These are phyloP conservation scores for Aechmea fasciata DNA, from an alignment of 176 grass and related monocot genomes.

Conservation along the genomic window DNA sequence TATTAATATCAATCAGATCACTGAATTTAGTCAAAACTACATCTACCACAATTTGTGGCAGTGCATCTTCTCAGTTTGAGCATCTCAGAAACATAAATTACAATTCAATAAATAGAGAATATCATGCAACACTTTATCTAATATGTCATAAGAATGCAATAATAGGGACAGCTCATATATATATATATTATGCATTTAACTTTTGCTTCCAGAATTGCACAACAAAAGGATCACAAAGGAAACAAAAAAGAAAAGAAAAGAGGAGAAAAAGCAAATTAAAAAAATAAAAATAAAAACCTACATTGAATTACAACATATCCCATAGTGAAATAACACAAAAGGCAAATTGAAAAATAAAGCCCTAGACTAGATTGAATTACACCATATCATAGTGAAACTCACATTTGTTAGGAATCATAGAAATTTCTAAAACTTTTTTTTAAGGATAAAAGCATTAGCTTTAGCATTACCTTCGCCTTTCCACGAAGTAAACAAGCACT, in stretches of 20 bases:
- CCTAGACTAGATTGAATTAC: not conserved
- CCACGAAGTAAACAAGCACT: not conserved
- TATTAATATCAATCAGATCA: too few species aligned
- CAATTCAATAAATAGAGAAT: too few species aligned
- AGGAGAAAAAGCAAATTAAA: too few species aligned
- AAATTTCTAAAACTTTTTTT: not conserved
- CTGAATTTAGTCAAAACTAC: too few species aligned
- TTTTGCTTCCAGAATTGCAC: not conserved
- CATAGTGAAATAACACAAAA: not conserved
- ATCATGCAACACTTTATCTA: too few species aligned
- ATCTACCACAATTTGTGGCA: too few species aligned
- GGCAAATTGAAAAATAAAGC: not conserved
- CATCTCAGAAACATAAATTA: too few species aligned
- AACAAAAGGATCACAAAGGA: not conserved
- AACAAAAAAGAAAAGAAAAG: too few species aligned
- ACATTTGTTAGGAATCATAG: not conserved
- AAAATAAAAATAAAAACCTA: too few species aligned
- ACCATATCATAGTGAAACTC: not conserved
- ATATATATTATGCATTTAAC: not conserved
- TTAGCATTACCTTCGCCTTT: not conserved
- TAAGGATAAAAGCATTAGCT: not conserved
- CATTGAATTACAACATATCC: too few species aligned
- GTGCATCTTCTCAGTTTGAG: too few species aligned
- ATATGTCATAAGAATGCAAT: too few species aligned
- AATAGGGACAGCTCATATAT: not conserved